Evolutionary conservation across 2,329 filamentous ascomycete genomes (phyloP), one percentile per base, ranked within the genome.

Genomic region (Cladosporium sp.): DNA sequence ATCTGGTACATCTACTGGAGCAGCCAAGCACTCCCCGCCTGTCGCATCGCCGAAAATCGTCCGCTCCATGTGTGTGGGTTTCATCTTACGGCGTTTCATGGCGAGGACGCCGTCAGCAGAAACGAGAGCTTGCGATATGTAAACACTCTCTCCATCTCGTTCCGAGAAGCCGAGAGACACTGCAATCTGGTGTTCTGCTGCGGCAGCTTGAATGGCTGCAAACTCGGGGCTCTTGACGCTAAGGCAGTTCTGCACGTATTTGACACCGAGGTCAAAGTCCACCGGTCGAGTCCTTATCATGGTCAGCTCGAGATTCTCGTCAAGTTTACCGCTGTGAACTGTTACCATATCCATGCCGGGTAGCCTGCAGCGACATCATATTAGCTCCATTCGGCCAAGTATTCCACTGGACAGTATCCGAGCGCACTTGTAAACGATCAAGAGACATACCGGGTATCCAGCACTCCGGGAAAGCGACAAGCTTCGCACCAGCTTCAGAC

Each of bases 381-480:
- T 10, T 13, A 35, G n/a, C n/a, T 13, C 34, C 10, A 4, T 11
- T n/a, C 34, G 10, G 7, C 9, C 4, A 35, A 9, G 6, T n/a
- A 9, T 4, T 10, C 33, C 46, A 74, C 1, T 73, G 7, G 4
- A 28, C 22, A 7, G 22, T 3, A 7, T 28, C 7, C 22, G 3
- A 28, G 22, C 22, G 7, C 22, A 5, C 22, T 28, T 28, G 22
- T 5, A 7, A 28, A 72, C 10, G 34, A 35, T 11, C 10, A 35
- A n/a, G 9, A 11, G 6, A 35, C 34, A 11, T 4, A 35, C 34
- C 34, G n/a, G 71, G 66, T 9, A 76, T 70, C 62, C 71, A 77
- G 9, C 71, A 67, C 52, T 78, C 74, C 1, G 74, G 74, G 43
- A 77, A 78, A 0, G 66, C 61, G 3, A 85, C 63, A 2, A 85